Conservation (phyloP, 352 stramenopile species). For the Pythium utonaiense region DNA sequence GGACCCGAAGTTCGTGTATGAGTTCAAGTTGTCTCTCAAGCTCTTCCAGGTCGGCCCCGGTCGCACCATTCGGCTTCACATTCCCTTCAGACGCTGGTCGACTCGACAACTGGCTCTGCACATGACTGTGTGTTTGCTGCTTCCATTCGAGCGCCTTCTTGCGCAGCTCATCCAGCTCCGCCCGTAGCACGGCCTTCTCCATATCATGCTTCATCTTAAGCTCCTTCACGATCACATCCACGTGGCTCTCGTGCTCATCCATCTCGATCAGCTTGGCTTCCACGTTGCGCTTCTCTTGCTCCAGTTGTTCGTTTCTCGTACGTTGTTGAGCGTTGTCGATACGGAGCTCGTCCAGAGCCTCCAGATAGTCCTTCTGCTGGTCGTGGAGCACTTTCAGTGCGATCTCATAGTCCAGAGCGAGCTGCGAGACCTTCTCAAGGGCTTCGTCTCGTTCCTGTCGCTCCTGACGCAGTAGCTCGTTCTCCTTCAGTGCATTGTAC, state of each 20-base stretch:
- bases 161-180: constrained; percentile 40
- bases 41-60: constrained; percentile 28
- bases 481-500: constrained; percentile 62
- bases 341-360: constrained; percentile 61
- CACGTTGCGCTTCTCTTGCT: constrained; percentile 48
- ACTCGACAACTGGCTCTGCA: not conserved
- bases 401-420: constrained; percentile 43
- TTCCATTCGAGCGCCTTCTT: constrained; percentile 35
- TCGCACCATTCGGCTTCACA: not conserved
- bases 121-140: constrained; percentile 30
- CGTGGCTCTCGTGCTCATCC: constrained; percentile 59
- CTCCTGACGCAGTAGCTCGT: constrained; percentile 53
- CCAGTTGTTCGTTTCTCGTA: constrained; percentile 40
- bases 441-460: constrained; percentile 32
- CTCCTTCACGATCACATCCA: constrained; percentile 46
- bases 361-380: constrained; percentile 46
- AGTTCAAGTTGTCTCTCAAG: constrained; percentile 57
- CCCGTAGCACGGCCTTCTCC: constrained; percentile 44
- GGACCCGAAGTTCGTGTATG: constrained; percentile 63
- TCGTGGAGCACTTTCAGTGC: constrained; percentile 43
- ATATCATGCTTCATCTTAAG: constrained; percentile 47
- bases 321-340: constrained; percentile 61
- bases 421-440: constrained; percentile 32
- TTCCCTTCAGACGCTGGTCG: not conserved
- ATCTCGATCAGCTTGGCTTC: constrained; percentile 74